Conservation (phyloP, 352 stramenopile species). For the Globisporangium radiosum region DNA sequence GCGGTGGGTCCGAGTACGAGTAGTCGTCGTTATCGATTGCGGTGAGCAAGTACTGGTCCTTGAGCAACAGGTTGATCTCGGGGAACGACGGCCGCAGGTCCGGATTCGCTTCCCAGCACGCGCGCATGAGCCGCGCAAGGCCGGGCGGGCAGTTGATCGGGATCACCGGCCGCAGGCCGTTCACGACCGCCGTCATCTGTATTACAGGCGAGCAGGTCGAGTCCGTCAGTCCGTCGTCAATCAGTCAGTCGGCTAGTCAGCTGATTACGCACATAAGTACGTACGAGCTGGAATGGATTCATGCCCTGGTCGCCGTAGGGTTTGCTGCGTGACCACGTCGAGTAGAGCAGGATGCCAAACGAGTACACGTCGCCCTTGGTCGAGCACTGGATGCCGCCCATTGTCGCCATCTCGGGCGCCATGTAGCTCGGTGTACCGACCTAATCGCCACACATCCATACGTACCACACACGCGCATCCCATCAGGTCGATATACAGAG, state of each 20-base stretch:
- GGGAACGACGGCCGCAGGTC: slow-evolving; percentile 67
- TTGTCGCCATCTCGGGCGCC: slow-evolving; percentile 88
- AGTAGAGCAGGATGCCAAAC: slow-evolving; percentile 83
- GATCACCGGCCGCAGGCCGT: slow-evolving; percentile 78
- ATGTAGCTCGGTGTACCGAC: slow-evolving; percentile 88
- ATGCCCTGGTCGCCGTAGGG: slow-evolving; percentile 87
- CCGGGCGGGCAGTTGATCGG: slow-evolving; percentile 73
- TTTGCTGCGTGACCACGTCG: slow-evolving; percentile 83
- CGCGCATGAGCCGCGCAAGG: slow-evolving; percentile 72
- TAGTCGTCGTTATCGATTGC: slow-evolving; percentile 53
- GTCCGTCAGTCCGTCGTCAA: not conserved
- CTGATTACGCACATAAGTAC: slow-evolving; percentile 1
- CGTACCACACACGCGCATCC: not conserved
- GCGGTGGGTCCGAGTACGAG: slow-evolving; percentile 25
- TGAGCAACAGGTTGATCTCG: slow-evolving; percentile 72
- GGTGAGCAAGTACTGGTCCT: slow-evolving; percentile 66
- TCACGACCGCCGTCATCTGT: slow-evolving; percentile 85
- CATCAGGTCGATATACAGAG: no score
- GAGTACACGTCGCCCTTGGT: slow-evolving; percentile 86
- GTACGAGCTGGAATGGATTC: slow-evolving; percentile 85
- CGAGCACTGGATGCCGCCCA: slow-evolving; percentile 82
- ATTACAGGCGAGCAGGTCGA: slow-evolving; percentile 2
- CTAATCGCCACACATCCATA: slow-evolving; percentile 6
- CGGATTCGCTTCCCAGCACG: slow-evolving; percentile 76
- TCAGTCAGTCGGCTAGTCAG: not conserved